These are phyloP conservation scores for Desmodesmus armatus DNA, from an alignment of 139 green algal species.

Conservation along the genomic window DNA sequence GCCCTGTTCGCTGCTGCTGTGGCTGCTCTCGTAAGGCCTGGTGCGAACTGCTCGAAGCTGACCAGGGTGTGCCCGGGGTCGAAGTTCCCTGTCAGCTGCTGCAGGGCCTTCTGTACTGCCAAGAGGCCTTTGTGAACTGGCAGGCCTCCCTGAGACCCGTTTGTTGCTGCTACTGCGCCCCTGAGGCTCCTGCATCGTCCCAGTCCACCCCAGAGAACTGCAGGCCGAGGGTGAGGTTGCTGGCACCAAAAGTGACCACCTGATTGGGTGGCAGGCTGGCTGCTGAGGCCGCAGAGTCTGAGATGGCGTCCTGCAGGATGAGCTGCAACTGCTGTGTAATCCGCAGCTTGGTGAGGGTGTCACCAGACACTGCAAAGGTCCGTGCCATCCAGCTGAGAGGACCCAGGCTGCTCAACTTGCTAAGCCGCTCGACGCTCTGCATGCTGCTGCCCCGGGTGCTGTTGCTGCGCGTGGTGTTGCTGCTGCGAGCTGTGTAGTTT, in stretches of 20 bases:
- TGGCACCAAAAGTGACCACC: conserved; percentile 16
- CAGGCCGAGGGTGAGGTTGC: conserved; percentile 8
- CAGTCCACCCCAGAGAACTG: not conserved
- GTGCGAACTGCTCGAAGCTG: not conserved
- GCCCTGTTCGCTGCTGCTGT: conserved; percentile 5
- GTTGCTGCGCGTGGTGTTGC: not conserved
- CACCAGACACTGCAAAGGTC: conserved; percentile 5
- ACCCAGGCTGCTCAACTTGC: too few relatives aligned
- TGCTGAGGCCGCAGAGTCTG: not conserved
- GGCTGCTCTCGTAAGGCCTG: not conserved
- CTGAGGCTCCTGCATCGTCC: not conserved
- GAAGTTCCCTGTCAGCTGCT: not conserved
- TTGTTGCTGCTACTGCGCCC: not conserved
- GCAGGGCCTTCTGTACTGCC: conserved; percentile 18
- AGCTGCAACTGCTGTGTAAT: conserved; percentile 4
- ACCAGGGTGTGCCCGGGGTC: conserved; percentile 11
- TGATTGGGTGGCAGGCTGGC: not conserved
- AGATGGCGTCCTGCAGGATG: conserved; percentile 24
- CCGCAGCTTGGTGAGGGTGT: conserved; percentile 22
- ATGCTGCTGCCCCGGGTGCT: not conserved
- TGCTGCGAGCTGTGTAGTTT: not conserved
- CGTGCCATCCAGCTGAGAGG: conserved; percentile 13
- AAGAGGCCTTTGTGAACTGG: not conserved
- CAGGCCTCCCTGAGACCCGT: too few relatives aligned
- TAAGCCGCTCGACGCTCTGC: not conserved